A percentile compares a stretch with the other conserved stretches of the same genome.
phyloP scores from a whole-genome alignment of 2,329 filamentous ascomycete species.

The Delphinella strobiligena region DNA sequence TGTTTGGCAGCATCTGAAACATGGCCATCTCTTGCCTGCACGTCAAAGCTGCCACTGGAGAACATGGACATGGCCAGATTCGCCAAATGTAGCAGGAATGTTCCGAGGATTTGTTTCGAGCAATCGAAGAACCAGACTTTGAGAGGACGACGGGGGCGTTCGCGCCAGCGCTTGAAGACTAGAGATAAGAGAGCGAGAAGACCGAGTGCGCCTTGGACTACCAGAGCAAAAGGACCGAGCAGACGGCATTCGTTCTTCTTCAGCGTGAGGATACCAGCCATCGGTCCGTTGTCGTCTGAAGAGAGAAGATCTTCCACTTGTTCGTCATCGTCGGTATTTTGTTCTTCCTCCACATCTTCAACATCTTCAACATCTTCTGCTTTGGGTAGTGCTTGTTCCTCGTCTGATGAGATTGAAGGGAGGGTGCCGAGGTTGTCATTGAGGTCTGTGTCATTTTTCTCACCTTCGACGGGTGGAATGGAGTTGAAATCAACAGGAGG shows the following conservation, averaged over 20 bases:
- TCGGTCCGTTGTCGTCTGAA: constrained; percentile 6
- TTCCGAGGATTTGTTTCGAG: constrained; percentile 94
- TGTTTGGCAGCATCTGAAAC: constrained; percentile 20
- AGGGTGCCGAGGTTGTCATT: too few species aligned
- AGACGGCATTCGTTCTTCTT: constrained; percentile 65
- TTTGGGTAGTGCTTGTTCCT: too few species aligned
- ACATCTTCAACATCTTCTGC: neutral
- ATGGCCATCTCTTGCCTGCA: constrained; percentile 32
- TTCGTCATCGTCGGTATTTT: constrained; percentile 6
- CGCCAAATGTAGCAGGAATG: constrained; percentile 77
- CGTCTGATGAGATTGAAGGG: too few species aligned
- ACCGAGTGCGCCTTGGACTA: constrained; percentile 82
- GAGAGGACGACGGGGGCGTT: constrained; percentile 78
- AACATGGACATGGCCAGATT: constrained; percentile 97
- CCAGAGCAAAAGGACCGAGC: constrained; percentile 77
- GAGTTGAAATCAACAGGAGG: neutral
- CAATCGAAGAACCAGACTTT: constrained; percentile 98
- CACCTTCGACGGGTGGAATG: too few species aligned
- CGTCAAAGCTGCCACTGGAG: constrained; percentile 70
- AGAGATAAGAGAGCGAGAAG: constrained; percentile 71
- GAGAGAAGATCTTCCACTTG: too few species aligned
- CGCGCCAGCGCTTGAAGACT: constrained; percentile 86
- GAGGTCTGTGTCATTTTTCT: too few species aligned
- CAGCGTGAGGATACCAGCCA: constrained; percentile 4
- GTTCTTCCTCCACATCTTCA: constrained; percentile 8